phyloP scores from a whole-genome alignment of 1,284 basidiomycete genomes.

The Coriolopsis trogii region DNA sequence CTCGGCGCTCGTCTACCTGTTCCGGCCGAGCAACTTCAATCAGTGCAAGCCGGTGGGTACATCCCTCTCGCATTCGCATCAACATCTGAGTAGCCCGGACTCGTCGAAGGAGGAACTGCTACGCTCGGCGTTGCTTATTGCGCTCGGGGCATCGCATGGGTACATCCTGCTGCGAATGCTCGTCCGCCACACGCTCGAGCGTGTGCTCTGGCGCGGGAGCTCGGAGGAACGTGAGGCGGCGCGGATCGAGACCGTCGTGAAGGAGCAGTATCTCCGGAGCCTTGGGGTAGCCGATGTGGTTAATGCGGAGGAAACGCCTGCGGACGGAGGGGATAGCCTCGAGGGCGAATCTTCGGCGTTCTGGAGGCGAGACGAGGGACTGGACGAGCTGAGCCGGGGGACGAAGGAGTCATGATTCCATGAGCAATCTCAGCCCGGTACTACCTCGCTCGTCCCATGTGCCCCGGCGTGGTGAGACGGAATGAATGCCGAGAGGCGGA shows the following conservation, averaged over 20 bases:
- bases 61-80: conserved; percentile 31
- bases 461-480: too few species aligned
- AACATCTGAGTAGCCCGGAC: conserved; percentile 12
- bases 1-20: conserved; percentile 85
- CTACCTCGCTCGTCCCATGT: too few species aligned
- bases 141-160: conserved; percentile 81
- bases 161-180: conserved; percentile 68
- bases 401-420: too few species aligned
- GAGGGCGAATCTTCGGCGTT: conserved; percentile 44
- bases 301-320: conserved; percentile 27
- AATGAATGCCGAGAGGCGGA: too few species aligned
- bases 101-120: conserved; percentile 58
- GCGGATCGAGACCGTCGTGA: conserved; percentile 60
- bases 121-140: conserved; percentile 70
- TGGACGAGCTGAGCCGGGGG: conserved; percentile 64
- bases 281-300: conserved; percentile 36
- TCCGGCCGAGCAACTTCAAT: conserved; percentile 42
- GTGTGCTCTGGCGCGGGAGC: conserved; percentile 74
- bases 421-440: too few species aligned
- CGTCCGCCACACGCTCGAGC: conserved; percentile 75
- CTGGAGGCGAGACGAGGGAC: conserved; percentile 68
- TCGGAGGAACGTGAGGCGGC: conserved; percentile 62
- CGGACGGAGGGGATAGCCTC: conserved; percentile 21
- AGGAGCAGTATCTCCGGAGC: conserved; percentile 60
- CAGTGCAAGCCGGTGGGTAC: conserved; percentile 32